A percentile compares a stretch with the other conserved stretches of the same genome.
phyloP scores from a whole-genome alignment of 257 asterid species.

The Solanum infundibuliforme region DNA sequence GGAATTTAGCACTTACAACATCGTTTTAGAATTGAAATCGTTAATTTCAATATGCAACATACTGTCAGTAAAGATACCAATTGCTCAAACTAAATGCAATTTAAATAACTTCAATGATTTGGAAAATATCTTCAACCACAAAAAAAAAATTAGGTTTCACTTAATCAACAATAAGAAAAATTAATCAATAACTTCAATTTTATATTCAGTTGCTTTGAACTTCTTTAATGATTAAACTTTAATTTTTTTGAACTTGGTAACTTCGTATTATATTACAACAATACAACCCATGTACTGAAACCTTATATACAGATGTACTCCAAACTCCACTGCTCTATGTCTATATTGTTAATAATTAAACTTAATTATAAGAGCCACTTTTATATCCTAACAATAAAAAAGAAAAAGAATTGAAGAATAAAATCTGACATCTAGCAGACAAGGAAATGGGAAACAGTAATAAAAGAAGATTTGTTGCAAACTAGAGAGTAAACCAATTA shows the following conservation, averaged over 20 bases:
- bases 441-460: neutral
- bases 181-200: neutral
- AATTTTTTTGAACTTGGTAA: neutral
- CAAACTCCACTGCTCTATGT: neutral
- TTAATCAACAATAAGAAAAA: neutral
- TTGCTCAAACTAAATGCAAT: neutral
- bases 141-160: neutral
- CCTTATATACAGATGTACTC: neutral
- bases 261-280: neutral
- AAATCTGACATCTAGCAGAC: neutral
- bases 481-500: neutral
- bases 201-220: neutral
- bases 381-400: neutral
- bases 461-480: neutral
- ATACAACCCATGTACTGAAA: neutral
- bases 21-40: neutral
- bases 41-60: neutral
- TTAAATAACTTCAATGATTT: neutral
- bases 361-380: neutral
- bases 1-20: neutral
- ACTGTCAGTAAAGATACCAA: neutral
- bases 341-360: neutral
- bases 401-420: neutral
- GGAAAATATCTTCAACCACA: neutral
- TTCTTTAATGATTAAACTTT: neutral